Evolutionary conservation across 1,284 basidiomycete genomes (phyloP), one percentile per base, ranked within the genome.

Genomic region (Porogramme epimiltina): DNA sequence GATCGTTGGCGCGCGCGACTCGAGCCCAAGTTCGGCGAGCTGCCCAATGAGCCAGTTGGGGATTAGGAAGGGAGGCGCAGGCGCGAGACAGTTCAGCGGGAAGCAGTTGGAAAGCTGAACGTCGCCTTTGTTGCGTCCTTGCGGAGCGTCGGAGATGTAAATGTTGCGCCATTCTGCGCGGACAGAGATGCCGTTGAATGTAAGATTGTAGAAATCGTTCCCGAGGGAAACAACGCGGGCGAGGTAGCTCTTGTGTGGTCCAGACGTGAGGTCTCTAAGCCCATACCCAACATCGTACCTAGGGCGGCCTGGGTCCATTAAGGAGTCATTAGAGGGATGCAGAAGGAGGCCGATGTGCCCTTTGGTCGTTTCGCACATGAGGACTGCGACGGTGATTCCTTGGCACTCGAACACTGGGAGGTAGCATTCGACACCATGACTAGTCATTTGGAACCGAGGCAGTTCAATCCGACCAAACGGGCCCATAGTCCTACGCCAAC

Each of bases 381-480:
- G 40, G 4, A 48, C 31, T 23, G 40, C 47, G 22, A 48, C 16
- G 31, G 31, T 26, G n/a, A 42, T 15, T 9, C n/a, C 40, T 1
- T 42, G 31, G 0, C 16, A 22, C 25, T 42, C 38, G 40, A 48
- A 34, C 31, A 48, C 19, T 4, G 47, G 47, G 31, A 48, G 36
- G 2, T 31, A 33, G 31, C 39, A 41, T 20, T 48, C 31, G 2
- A 48, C 15, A 3, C 47, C 47, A 19, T 48, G 36, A 23, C n/a
- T 37, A 3, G 47, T 36, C 4, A 23, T 4, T 10, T 22, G 15
- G 40, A 42, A 36, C 28, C 23, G 33, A 2, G 47, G 47, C 2
- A 48, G 39, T 11, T 42, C 47, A 15, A 42, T 20, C 3, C 20
- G 18, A 18, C 40, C 47, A n/a, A 48, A 48, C n/a, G 47, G 47